Evolutionary conservation across 352 stramenopile species (phyloP), one percentile per base, ranked within the genome.

Genomic region (Elongisporangium prolatum): DNA sequence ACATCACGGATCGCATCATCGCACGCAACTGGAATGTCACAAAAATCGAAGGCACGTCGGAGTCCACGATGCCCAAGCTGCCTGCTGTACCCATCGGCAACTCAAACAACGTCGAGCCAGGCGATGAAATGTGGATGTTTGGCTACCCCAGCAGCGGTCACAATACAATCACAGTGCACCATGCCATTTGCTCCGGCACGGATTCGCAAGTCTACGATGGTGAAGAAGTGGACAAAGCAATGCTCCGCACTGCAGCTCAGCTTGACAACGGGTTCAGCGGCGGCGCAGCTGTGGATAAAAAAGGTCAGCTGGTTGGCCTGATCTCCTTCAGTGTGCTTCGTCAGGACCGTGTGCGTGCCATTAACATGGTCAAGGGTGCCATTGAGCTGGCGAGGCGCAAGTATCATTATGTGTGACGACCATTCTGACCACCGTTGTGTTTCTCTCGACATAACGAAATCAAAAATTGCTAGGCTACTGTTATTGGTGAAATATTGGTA

Each of bases 41-140:
- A 28, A 89, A 88, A 64, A 75, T 93, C 2, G 77, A 89, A 57
- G 84, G 84, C 38, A 93, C 83, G 3, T 89, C 79, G 25, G 69
- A 64, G 20, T 75, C 72, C 20, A 92, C 77, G 18, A 88, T 93
- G 14, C 68, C 67, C 25, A 95, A 92, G 59, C 57, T 95, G 3
- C 83, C 86, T 0, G 83, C 86, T 8, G 83, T 95, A 21, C 72
- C 72, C 4, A 91, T 95, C 55, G 86, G 86, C 25, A 95, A 95
- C 56, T 95, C 86, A 40, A 95, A 95, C 66, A 95, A 93, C 34
- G 77, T 95, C 18, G 86, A 95, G 57, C 86, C 86, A 14, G 86
- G 86, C 21, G 86, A 95, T 59, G 86, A 95, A 57, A 92, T 95
- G 84, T 95, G 86, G 86, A 95, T 95, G 86, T 95, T 95, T 72